Base-by-base conservation (phyloP, 192 early-diverging fungal genomes). In the Coemansia sp. region DNA sequence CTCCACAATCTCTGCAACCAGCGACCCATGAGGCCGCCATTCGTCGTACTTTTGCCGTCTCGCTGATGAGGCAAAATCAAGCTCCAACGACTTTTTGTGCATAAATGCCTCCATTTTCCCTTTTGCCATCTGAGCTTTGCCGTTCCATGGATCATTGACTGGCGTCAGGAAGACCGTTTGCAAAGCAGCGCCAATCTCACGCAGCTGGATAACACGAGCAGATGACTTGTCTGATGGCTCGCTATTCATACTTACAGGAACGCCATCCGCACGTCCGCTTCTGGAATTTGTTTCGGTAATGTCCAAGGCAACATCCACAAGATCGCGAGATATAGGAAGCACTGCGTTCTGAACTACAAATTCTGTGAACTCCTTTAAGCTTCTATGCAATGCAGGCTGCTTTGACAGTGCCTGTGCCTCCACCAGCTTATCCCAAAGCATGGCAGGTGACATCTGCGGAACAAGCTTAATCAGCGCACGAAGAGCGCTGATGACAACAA, bases 401-500 rank as follows among this genome's bases (percentile, higher is more conserved):
- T 43, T 19, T 8, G 52, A 54, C 6, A 72, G 60, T 10, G 57
- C 45, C 32, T 80, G 68, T 5, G 71, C 77, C 69, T 76, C 71
- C 15, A 79, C 75, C 32, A 84, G 75, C 64, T 75, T 76, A 47
- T 79, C 74, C 68, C 79, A 81, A 12, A 71, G 65, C 79, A 81
- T 81, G 26, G 79, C 79, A 8, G 64, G 67, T 61, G 79, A 81
- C 79, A 81, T 72, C 64, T 81, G 79, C 56, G 79, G 79, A 16
- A 76, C 63, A 9, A 99, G 84, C 41, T 88, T 87, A 11, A 92
- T 89, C 18, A 99, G 79, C 0, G 94, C 87, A 61, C 89, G 91
- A 12, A 99, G 74, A 2, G 94, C 95, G 56, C 92, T 95, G 57
- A 93, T 92, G 1, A 95, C 92, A 7, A 98, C 96, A 85, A 93